These are phyloP conservation scores for Globisporangium megalacanthum DNA, from an alignment of 352 stramenopile species.

Conservation along the genomic window DNA sequence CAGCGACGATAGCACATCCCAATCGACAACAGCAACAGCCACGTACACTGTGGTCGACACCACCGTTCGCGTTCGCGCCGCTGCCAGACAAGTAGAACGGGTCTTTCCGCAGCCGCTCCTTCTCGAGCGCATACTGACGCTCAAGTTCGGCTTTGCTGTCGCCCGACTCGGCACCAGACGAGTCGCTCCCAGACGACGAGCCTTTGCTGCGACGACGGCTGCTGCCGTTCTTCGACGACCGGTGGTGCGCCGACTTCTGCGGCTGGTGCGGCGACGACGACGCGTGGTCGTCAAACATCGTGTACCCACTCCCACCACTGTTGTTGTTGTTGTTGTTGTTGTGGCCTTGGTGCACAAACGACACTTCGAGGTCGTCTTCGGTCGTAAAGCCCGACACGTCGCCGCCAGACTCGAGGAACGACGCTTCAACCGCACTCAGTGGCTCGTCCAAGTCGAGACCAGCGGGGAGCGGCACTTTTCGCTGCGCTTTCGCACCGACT, in stretches of 20 bases:
- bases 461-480: slow-evolving; percentile 86
- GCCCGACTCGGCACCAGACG: slow-evolving; percentile 30
- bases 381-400: slow-evolving; percentile 53
- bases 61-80: slow-evolving; percentile 27
- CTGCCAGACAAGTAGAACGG: slow-evolving; percentile 77
- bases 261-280: too few relatives aligned
- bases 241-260: slow-evolving; percentile 31
- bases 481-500: slow-evolving; percentile 89
- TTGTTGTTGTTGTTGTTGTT: slow-evolving; percentile 9
- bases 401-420: slow-evolving; percentile 72
- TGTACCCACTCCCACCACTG: slow-evolving; percentile 12
- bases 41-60: slow-evolving; percentile 24
- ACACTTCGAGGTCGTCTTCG: slow-evolving; percentile 79
- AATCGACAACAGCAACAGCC: background rate
- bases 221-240: slow-evolving; percentile 20
- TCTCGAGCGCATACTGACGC: slow-evolving; percentile 40
- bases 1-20: too few relatives aligned
- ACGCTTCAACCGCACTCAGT: slow-evolving; percentile 49
- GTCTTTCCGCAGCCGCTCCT: slow-evolving; percentile 68
- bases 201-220: slow-evolving; percentile 38
- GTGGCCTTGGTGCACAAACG: slow-evolving; percentile 58
- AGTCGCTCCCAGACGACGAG: slow-evolving; percentile 20
- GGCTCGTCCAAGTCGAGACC: slow-evolving; percentile 66
- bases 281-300: slow-evolving; percentile 23
- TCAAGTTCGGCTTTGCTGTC: slow-evolving; percentile 38